These are phyloP conservation scores for Oryza coarctata DNA, from an alignment of 176 grass and related monocot species.

Conservation along the genomic window DNA sequence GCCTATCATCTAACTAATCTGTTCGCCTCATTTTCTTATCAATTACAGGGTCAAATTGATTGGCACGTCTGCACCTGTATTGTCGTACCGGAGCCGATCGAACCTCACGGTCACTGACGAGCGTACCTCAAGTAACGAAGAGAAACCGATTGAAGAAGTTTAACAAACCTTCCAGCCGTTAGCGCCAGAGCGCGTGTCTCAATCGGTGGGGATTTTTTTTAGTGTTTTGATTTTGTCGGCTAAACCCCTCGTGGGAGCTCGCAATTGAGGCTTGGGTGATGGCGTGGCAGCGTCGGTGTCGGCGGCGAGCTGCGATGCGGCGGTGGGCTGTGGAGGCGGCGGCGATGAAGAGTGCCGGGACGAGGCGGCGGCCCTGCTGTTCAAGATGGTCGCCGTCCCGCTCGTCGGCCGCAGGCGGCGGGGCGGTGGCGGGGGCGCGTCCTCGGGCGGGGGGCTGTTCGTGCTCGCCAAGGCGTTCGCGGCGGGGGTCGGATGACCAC, in stretches of 20 bases:
- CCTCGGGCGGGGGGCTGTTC: constrained; percentile 43
- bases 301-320: constrained; percentile 43
- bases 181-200: constrained; percentile 41
- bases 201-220: background rate
- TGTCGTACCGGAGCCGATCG: no score
- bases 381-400: constrained; percentile 71
- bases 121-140: no score
- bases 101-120: no score
- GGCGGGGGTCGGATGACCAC: constrained; percentile 75
- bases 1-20: no score
- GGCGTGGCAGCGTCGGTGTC: constrained; percentile 41
- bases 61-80: no score
- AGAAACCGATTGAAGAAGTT: no score
- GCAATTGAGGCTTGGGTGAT: background rate
- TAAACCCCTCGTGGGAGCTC: background rate
- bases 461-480: constrained; percentile 72
- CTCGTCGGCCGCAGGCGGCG: constrained; percentile 41
- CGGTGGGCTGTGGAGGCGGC: no score
- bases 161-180: no score
- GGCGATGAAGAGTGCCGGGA: constrained; percentile 53
- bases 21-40: no score
- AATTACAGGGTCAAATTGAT: no score
- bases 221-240: background rate
- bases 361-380: constrained; percentile 50
- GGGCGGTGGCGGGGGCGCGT: background rate